These are phyloP conservation scores for Brassica juncea DNA, from an alignment of 345 rosid species.

Conservation along the genomic window DNA sequence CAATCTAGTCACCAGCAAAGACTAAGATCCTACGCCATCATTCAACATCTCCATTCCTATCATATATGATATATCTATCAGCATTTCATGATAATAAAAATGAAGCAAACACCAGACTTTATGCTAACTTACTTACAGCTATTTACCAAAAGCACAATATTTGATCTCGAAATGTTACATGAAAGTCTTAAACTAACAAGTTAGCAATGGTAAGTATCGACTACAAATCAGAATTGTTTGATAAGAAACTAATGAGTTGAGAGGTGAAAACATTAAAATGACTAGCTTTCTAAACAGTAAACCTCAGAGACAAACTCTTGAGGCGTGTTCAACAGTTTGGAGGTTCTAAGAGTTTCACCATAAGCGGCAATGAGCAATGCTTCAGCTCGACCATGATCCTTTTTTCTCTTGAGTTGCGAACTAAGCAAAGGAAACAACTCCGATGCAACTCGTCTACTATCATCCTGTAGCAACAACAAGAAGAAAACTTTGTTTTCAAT, in stretches of 20 bases:
- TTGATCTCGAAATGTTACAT: not conserved
- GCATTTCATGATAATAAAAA: not conserved
- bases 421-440: constrained; percentile 71
- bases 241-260: constrained; percentile 2
- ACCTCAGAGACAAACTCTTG: constrained; percentile 22
- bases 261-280: constrained; percentile 1
- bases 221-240: not conserved
- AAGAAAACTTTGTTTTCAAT: not conserved
- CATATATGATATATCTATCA: not conserved
- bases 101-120: not conserved
- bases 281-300: constrained; percentile 25
- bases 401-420: constrained; percentile 64
- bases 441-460: constrained; percentile 76
- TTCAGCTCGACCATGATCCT: constrained; percentile 95
- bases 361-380: constrained; percentile 83
- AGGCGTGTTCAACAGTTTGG: constrained; percentile 39
- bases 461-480: constrained; percentile 58
- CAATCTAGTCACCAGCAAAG: not conserved
- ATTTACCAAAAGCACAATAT: not conserved
- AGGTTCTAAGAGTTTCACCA: constrained; percentile 57
- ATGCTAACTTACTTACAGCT: not conserved
- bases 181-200: not conserved
- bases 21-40: not conserved
- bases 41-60: not conserved
- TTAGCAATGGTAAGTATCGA: not conserved